These are phyloP conservation scores for Cordyceps militaris DNA, from an alignment of 2,329 filamentous ascomycete species.

Conservation along the genomic window DNA sequence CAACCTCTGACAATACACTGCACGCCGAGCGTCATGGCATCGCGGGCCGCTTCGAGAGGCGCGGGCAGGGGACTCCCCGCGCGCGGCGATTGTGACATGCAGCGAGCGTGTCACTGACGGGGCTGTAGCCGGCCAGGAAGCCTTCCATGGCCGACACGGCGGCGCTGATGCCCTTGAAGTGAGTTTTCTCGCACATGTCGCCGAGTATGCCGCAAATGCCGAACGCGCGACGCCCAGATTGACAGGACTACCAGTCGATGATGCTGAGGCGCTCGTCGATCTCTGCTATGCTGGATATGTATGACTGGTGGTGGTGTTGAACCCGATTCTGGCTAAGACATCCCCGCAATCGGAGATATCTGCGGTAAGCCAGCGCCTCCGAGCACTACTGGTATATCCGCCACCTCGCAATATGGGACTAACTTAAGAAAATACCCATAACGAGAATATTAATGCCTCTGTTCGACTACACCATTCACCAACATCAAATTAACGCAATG, in stretches of 20 bases:
- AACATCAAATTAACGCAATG: background rate
- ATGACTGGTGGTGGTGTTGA: background rate
- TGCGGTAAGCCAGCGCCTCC: no score
- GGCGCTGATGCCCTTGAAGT: slow-evolving; percentile 1
- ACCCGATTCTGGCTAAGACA: background rate
- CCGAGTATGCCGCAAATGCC: slow-evolving; percentile 7
- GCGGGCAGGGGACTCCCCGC: background rate
- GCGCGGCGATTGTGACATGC: background rate
- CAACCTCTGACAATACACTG: slow-evolving; percentile 1
- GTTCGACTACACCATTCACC: background rate
- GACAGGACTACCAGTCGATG: slow-evolving; percentile 3
- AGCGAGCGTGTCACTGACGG: background rate
- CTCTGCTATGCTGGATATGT: background rate
- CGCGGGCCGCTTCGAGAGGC: slow-evolving; percentile 1
- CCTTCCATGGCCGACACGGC: background rate
- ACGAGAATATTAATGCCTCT: no score
- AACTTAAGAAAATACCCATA: no score
- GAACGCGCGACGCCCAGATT: background rate
- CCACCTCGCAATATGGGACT: background rate
- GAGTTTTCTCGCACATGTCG: slow-evolving; percentile 3
- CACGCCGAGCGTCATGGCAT: background rate
- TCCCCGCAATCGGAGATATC: slow-evolving; percentile 6
- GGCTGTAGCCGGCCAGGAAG: slow-evolving; percentile 1
- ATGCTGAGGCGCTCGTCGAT: background rate
- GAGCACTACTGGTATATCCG: no score